phyloP scores from a whole-genome alignment of 805 yeast genomes.

The Cyberlindnera amylophila region DNA sequence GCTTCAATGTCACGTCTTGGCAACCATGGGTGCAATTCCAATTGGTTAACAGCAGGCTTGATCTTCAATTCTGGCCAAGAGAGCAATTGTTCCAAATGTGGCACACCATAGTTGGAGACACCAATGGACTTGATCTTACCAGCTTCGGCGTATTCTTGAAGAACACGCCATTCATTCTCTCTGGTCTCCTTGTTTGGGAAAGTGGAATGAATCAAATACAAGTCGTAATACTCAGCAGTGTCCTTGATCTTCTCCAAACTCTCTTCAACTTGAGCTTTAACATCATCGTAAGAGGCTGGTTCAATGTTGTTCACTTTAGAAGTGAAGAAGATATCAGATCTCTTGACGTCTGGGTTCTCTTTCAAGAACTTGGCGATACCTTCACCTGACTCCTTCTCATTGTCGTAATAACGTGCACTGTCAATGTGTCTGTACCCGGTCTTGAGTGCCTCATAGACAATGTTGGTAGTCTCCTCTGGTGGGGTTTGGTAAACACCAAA shows the following conservation, averaged over 20 bases:
- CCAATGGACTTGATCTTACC: constrained; percentile 67
- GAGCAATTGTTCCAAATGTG: constrained; percentile 55
- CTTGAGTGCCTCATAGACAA: constrained; percentile 23
- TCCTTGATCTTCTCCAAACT: constrained; percentile 48
- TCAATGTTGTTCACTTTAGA: constrained; percentile 20
- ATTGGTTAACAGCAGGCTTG: constrained; percentile 70
- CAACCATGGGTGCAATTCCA: constrained; percentile 61
- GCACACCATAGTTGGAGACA: constrained; percentile 65
- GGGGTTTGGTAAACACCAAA: constrained; percentile 26
- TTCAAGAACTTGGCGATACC: constrained; percentile 23
- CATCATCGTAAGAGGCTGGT: constrained; percentile 9
- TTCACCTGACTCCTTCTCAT: constrained; percentile 20
- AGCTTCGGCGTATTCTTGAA: constrained; percentile 65
- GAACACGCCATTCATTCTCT: constrained; percentile 63
- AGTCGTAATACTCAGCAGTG: constrained; percentile 58
- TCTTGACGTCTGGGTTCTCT: constrained; percentile 19
- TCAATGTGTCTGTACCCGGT: constrained; percentile 27
- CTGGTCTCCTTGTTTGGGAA: constrained; percentile 43
- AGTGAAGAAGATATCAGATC: constrained; percentile 24
- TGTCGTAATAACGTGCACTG: constrained; percentile 19
- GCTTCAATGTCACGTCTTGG: constrained; percentile 25
- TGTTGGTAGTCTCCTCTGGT: constrained; percentile 15
- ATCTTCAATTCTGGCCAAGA: constrained; percentile 47
- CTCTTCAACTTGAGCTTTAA: constrained; percentile 40
- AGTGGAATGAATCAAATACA: constrained; percentile 68